phyloP scores from a whole-genome alignment of 139 green algal species.

The Deuterostichococcus epilithicus region DNA sequence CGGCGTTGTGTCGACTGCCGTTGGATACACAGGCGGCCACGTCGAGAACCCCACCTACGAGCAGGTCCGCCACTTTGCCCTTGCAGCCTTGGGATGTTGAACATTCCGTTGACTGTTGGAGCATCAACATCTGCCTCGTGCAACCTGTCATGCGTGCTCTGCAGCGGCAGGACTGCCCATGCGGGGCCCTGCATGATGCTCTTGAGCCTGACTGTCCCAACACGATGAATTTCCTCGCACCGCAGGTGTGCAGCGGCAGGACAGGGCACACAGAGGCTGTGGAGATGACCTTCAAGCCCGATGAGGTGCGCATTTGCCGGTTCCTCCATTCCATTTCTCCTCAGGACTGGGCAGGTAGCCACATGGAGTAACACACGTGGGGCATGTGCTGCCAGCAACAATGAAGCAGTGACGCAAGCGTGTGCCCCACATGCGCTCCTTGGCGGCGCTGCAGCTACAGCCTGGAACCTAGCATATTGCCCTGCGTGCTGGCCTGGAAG shows the following conservation, averaged over 20 bases:
- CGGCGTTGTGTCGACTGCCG: conserved; percentile 60
- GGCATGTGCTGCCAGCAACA: too few relatives aligned
- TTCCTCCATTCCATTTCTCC: not conserved
- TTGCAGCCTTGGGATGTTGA: too few relatives aligned
- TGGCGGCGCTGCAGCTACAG: not conserved
- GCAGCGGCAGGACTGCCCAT: too few relatives aligned
- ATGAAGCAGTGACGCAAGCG: too few relatives aligned
- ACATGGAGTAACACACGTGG: too few relatives aligned
- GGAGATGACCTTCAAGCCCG: conserved; percentile 18
- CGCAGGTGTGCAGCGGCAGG: conserved; percentile 76
- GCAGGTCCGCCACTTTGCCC: too few relatives aligned
- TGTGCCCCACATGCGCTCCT: not conserved
- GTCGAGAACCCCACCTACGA: conserved; percentile 69
- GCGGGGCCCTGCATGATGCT: too few relatives aligned
- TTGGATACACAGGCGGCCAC: conserved; percentile 70
- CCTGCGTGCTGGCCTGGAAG: conserved; percentile 40
- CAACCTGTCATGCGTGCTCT: too few relatives aligned
- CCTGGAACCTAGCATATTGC: not conserved
- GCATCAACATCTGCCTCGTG: too few relatives aligned
- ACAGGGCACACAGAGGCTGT: conserved; percentile 77
- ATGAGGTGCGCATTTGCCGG: not conserved
- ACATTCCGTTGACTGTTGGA: too few relatives aligned
- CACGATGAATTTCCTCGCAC: too few relatives aligned
- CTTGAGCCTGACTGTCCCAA: too few relatives aligned
- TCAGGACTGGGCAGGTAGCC: not conserved